These are phyloP conservation scores for Neurospora hispaniola DNA, from an alignment of 495 filamentous ascomycete species.

Conservation along the genomic window DNA sequence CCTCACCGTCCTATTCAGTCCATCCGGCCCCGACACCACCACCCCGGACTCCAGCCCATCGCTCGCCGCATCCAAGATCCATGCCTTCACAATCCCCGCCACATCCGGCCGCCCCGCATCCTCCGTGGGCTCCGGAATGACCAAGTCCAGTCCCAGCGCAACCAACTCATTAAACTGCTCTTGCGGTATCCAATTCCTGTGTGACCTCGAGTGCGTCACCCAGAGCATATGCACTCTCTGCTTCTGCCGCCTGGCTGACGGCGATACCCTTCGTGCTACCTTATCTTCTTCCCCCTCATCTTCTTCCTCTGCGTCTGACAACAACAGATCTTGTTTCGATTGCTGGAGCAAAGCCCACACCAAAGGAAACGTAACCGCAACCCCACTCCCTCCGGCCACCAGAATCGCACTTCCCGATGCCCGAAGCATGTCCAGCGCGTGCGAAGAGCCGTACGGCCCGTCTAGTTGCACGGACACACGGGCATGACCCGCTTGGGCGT, in stretches of 20 bases:
- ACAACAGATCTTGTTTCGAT: background rate
- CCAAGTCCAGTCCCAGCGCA: conserved; percentile 34
- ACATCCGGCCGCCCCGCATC: conserved; percentile 45
- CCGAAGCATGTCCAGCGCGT: conserved; percentile 21
- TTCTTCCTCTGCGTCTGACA: background rate
- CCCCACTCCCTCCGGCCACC: conserved; percentile 53
- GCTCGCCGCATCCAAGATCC: conserved; percentile 18
- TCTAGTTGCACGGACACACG: conserved; percentile 34
- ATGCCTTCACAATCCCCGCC: conserved; percentile 20
- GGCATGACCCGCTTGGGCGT: conserved; percentile 28
- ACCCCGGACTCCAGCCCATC: conserved; percentile 28
- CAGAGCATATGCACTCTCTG: conserved; percentile 43
- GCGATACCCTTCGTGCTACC: background rate
- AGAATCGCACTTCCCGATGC: conserved; percentile 37
- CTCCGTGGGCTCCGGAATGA: conserved; percentile 40
- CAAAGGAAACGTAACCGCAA: conserved; percentile 43
- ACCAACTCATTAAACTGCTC: conserved; percentile 35
- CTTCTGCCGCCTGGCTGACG: conserved; percentile 8
- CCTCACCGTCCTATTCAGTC: conserved; percentile 39
- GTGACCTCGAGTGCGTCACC: conserved; percentile 41
- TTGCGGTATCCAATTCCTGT: conserved; percentile 39
- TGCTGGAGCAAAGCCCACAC: conserved; percentile 26
- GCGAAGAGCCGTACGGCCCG: conserved; percentile 47
- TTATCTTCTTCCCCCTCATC: background rate
- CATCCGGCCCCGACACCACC: conserved; percentile 45